Base-by-base conservation (phyloP, 192 early-diverging fungal genomes). In the Coemansia sp. region DNA sequence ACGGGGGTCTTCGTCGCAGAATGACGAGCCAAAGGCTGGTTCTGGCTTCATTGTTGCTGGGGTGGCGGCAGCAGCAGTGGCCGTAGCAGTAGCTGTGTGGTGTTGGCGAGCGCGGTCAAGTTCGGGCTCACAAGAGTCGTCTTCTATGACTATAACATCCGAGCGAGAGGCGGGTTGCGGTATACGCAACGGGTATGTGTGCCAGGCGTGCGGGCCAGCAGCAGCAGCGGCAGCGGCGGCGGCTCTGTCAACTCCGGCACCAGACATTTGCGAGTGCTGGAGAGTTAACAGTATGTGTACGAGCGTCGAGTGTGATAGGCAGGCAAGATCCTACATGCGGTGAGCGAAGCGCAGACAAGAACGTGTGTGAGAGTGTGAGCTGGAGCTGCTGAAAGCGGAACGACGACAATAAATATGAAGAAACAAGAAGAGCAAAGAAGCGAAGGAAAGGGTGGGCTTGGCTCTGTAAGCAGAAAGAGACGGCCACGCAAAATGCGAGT, bases 71-170 rank as follows among this genome's bases (percentile, higher is more conserved):
- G 67, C 27, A 15, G 59, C 17, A 36, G 66, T 58, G 53, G 55
- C 27, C 38, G 60, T 62, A 13, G 56, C 56, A 59, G 56, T 59
- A 59, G 56, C 56, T 6, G 56, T 59, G 56, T 15, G 56, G 17
- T 59, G 56, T 19, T 59, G 56, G 17, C 56, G 56, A 31, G 56
- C 56, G 32, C 56, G 56, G 56, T 71, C 66, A 17, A 42, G 39
- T 31, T 68, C 68, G 17, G 79, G 74, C 70, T 77, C 78, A 65
- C 78, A 73, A 24, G 70, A 72, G 46, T 76, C 73, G 68, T 59
- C 61, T 70, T 81, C 67, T n/a, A 81, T 68, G 41, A 81, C 74
- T 65, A 81, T 81, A 15, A 73, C 71, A 24, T 76, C 80, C 40
- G 51, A 27, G 24, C 39, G 67, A 39, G 72, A 32, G 46, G 70